Conservation (phyloP, 257 asterid species). For the Salvia rosmarinus region DNA sequence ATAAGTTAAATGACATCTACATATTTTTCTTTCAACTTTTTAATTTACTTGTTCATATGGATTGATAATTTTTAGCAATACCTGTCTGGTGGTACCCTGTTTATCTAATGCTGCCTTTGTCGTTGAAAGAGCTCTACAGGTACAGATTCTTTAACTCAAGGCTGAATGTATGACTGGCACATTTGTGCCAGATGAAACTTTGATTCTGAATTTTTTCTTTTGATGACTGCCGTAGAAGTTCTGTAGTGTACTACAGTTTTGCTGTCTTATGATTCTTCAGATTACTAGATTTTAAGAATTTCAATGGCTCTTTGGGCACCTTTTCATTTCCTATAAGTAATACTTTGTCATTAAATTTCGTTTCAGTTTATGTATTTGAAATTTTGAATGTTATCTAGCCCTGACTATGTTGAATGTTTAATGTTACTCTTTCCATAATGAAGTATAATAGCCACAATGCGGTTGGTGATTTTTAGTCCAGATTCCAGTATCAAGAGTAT, state of each 20-base stretch:
- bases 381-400: neutral
- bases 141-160: slow-evolving; percentile 40
- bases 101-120: slow-evolving; percentile 40
- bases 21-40: neutral
- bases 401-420: neutral
- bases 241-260: neutral
- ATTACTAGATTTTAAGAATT: neutral
- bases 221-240: slow-evolving; percentile 19
- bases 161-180: slow-evolving; percentile 15
- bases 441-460: neutral
- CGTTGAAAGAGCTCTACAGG: slow-evolving; percentile 46
- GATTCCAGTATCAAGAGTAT: neutral
- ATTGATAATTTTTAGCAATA: neutral
- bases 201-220: slow-evolving; percentile 11
- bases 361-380: neutral
- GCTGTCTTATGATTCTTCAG: neutral
- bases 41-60: slow-evolving; percentile 26
- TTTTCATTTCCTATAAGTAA: neutral
- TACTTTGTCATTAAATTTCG: neutral
- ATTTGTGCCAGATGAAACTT: slow-evolving; percentile 27
- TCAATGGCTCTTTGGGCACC: neutral
- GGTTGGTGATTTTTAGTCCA: neutral
- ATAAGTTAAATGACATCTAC: neutral
- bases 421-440: neutral
- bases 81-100: slow-evolving; percentile 29